A percentile compares a stretch with the other conserved stretches of the same genome.
phyloP scores from a whole-genome alignment of 2,329 filamentous ascomycete species.

The Ascosphaera apis region DNA sequence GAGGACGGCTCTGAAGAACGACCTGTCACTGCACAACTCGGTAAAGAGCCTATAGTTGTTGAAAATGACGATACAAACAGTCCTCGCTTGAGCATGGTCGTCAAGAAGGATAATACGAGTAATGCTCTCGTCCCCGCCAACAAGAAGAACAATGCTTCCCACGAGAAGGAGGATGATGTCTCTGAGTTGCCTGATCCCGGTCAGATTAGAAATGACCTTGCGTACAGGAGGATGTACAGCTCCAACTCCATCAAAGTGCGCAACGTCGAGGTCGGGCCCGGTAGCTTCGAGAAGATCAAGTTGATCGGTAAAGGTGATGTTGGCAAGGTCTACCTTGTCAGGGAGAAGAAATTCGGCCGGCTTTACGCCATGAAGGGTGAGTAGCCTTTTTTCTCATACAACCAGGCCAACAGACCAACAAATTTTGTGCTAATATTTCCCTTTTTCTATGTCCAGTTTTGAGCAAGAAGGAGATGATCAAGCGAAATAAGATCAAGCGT shows the following conservation, averaged over 20 bases:
- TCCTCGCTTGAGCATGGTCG: conserved; percentile 11
- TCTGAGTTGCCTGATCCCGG: conserved; percentile 44
- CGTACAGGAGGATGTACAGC: conserved; percentile 88
- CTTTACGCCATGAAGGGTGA: conserved; percentile 97
- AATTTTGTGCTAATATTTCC: no score
- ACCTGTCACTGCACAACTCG: conserved; percentile 65
- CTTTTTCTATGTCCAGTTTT: conserved; percentile 48
- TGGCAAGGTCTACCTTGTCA: conserved; percentile 90
- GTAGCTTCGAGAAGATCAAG: conserved; percentile 99
- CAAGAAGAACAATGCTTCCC: conserved; percentile 17
- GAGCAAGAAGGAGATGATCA: conserved; percentile 99
- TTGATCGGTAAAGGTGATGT: conserved; percentile 97
- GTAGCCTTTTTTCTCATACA: conserved; percentile 9
- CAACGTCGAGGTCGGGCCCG: conserved; percentile 83
- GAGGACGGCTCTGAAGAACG: conserved; percentile 37
- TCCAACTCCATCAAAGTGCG: conserved; percentile 98
- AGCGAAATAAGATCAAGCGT: conserved; percentile 98
- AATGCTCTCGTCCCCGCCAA: conserved; percentile 11
- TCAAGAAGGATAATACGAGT: conserved; percentile 10
- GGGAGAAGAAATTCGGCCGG: conserved; percentile 90
- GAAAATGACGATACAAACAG: conserved; percentile 25
- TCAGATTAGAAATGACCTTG: conserved; percentile 39
- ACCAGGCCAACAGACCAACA: no score
- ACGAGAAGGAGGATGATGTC: conserved; percentile 20
- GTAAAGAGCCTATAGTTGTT: conserved; percentile 52